Evolutionary conservation across 148 eudicot genomes (phyloP), one percentile per base, ranked within the genome.

Genomic region (Rhododendron vialii): DNA sequence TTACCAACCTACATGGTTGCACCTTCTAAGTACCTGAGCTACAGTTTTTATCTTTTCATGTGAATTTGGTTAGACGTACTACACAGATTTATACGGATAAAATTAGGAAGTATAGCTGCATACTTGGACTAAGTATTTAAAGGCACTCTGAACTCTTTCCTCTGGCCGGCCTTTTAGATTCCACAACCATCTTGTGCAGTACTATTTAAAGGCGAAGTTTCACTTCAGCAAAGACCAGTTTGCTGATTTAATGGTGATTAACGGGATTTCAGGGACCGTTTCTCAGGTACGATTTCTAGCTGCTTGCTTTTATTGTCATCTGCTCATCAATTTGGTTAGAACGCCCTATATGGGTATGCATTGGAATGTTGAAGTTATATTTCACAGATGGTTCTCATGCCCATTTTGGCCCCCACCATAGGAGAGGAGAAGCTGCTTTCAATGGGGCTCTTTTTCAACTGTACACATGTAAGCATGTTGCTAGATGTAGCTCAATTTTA

Each of bases 211-310:
- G 91, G 99, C 98, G 33, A 89, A 89, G 41, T 96, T 94, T 87
- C 97, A 95, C 82, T 96, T 94, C 84, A 89, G 88, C 89, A 96
- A 95, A 90, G 91, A 96, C 87, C 95, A 96, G 81, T 96, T 91
- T 88, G 98, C 98, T 45, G 93, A 95, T 91, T 81, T 96, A 59
- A 91, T 95, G 96, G 89, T 96, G 82, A 93, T 95, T 28, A 65
- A 84, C 18, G 95, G 96, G 33, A 83, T 93, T 77, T 92, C 95
- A 59, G 95, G 96, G 53, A 89, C 88, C 86, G 85, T 92, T 79
- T 96, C 99, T 84, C 98, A 95, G 96, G 98, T 92, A 80, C 0
- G 41, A 36, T 24, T 50, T 81, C 2, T 83, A 55, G 35, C 57
- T 81, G 63, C 85, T 74, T 57, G 18, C 18, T 51, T 80, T 82